Conservation (phyloP, 1,284 basidiomycete genomes). For the Ganoderma meredithae region DNA sequence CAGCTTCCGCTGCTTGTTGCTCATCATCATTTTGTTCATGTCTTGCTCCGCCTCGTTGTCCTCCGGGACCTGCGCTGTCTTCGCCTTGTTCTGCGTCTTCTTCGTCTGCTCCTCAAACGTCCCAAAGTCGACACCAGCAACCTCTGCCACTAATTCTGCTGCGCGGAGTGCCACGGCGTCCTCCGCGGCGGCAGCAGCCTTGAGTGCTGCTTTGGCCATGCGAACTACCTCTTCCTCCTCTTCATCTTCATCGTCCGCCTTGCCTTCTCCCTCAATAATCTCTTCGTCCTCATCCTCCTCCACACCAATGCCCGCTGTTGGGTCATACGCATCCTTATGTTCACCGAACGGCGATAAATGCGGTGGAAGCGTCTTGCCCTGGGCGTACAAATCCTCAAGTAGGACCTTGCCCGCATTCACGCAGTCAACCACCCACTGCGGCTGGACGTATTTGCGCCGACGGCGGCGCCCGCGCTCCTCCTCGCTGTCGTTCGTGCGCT, state of each 20-base stretch:
- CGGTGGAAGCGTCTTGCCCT: slow-evolving; percentile 90
- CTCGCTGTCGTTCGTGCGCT: slow-evolving; percentile 57
- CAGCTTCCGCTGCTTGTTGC: slow-evolving; percentile 94
- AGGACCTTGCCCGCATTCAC: slow-evolving; percentile 90
- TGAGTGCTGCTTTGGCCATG: slow-evolving; percentile 52
- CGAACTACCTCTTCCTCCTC: slow-evolving; percentile 51
- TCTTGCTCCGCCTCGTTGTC: slow-evolving; percentile 73
- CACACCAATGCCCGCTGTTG: slow-evolving; percentile 50
- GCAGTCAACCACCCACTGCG: slow-evolving; percentile 98
- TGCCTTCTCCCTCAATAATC: slow-evolving; percentile 43
- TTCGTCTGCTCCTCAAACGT: slow-evolving; percentile 84
- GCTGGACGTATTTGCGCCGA: slow-evolving; percentile 91
- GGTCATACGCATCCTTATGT: slow-evolving; percentile 80
- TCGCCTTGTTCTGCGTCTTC: slow-evolving; percentile 67
- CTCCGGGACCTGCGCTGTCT: slow-evolving; percentile 42
- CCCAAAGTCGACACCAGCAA: slow-evolving; percentile 85
- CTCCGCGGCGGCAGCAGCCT: slow-evolving; percentile 62
- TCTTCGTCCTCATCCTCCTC: slow-evolving; percentile 46
- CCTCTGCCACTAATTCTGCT: slow-evolving; percentile 95
- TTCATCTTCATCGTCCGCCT: slow-evolving; percentile 39
- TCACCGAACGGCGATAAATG: slow-evolving; percentile 97
- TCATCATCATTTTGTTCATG: slow-evolving; percentile 99
- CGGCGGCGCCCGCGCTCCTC: slow-evolving; percentile 69
- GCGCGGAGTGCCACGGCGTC: slow-evolving; percentile 82
- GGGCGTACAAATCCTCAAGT: slow-evolving; percentile 86